These are phyloP conservation scores for Fragilaria radians DNA, from an alignment of 108 stramenopile species.

Conservation along the genomic window DNA sequence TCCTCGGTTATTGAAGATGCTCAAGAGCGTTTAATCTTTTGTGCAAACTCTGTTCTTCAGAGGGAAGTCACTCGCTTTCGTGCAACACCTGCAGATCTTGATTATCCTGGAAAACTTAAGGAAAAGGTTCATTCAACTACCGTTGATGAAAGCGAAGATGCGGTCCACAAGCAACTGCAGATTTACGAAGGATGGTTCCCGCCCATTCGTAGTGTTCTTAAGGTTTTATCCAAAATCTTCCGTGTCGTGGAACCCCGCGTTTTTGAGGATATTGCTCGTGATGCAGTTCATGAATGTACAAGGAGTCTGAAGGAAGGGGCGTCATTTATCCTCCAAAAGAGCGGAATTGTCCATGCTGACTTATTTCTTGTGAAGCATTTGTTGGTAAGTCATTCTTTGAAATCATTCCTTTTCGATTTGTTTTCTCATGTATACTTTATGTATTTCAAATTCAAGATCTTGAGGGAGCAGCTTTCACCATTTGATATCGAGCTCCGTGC, in stretches of 20 bases:
- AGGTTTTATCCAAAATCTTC: constrained; percentile 85
- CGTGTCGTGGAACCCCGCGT: constrained; percentile 87
- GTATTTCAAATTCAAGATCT: constrained; percentile 35
- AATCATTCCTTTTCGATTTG: not conserved
- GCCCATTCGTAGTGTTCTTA: constrained; percentile 80
- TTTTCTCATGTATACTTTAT: too few relatives aligned
- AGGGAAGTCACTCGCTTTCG: constrained; percentile 84
- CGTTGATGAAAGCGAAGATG: constrained; percentile 31
- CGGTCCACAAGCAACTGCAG: constrained; percentile 58
- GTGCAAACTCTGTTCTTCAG: constrained; percentile 61
- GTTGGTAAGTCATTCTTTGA: constrained; percentile 67
- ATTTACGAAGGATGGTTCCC: constrained; percentile 90
- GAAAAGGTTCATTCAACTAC: constrained; percentile 1
- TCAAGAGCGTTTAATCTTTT: constrained; percentile 85
- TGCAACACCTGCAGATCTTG: constrained; percentile 61
- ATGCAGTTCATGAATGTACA: constrained; percentile 80
- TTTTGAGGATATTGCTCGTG: constrained; percentile 88
- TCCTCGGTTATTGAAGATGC: constrained; percentile 81
- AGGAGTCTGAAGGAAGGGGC: constrained; percentile 71
- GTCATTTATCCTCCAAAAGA: constrained; percentile 47
- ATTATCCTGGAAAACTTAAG: constrained; percentile 73
- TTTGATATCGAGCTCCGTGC: constrained; percentile 87
- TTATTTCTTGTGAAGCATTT: constrained; percentile 87
- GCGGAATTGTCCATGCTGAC: constrained; percentile 71
- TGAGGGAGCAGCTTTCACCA: constrained; percentile 90